Base-by-base conservation (phyloP, 2,329 filamentous ascomycete genomes). In the Colletotrichum cereale region DNA sequence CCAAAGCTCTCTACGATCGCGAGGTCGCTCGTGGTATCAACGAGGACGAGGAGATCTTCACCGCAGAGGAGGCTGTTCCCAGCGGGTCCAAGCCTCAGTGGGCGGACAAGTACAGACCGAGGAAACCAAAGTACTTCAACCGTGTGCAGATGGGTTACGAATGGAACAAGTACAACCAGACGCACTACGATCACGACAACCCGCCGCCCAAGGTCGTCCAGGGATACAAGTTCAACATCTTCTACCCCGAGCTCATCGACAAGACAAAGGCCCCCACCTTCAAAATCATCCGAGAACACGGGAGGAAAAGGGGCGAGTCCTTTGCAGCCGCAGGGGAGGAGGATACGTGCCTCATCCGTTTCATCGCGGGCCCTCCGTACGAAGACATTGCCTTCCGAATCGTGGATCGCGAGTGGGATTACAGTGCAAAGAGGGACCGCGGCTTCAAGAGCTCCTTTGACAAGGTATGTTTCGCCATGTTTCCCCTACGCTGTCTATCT, bases 161-260 rank as follows among this genome's bases (percentile, higher is more conserved):
- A 82, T 99, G 96, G 96, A 99, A 99, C 86, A 99, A 99, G 83
- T 99, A 99, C 87, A 99, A 99, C 79, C 96, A 99, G 83, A 99
- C 96, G 16, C 96, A 99, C 83, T 99, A 99, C 84, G 96, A 98
- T 81, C 94, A 98, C 81, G 96, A 98, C 79, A 98, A 98, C 78
- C 96, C 96, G 2, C 96, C 96, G 1, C 96, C 96, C 34, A 98
- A 97, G 83, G 96, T 99, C 8, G 96, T 99, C 14, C 96, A 99
- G 81, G 96, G 96, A 67, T 99, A 99, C 87, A 98, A 97, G 81
- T 99, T 99, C 87, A 98, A 99, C 84, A 96, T 99, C 62, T 99
- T 99, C 83, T 99, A 99, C 79, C 96, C 96, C 0, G 96, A 99
- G 76, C 89, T 99, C 40, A 94, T 98, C 77, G 95, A 98, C 84